phyloP scores from a whole-genome alignment of 345 rosid species.

The Eucalyptus curtisii region DNA sequence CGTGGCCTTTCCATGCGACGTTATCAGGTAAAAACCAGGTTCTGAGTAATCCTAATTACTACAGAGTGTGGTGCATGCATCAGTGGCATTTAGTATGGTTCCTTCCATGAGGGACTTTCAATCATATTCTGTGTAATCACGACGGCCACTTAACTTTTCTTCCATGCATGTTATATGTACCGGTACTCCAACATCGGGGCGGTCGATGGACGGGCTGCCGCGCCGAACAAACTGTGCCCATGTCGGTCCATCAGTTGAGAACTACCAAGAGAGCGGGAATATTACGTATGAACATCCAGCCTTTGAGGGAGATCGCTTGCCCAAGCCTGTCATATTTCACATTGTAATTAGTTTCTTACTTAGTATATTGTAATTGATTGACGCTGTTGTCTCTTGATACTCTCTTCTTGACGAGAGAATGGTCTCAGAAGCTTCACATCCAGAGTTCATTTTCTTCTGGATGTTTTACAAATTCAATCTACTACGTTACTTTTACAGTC shows the following conservation, averaged over 20 bases:
- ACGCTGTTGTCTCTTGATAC: neutral
- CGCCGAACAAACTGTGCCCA: neutral
- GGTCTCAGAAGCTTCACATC: neutral
- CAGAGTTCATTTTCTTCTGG: neutral
- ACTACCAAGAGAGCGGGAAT: neutral
- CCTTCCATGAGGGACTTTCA: neutral
- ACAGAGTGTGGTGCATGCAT: neutral
- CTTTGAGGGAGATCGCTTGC: neutral
- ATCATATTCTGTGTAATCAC: neutral
- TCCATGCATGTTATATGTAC: neutral
- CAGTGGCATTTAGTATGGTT: neutral
- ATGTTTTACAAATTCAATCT: neutral
- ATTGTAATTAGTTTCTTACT: neutral
- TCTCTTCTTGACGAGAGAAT: neutral
- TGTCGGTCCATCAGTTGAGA: neutral
- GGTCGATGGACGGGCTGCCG: neutral
- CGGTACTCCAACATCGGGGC: neutral
- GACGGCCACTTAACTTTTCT: neutral
- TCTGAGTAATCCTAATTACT: neutral
- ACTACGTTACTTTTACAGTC: neutral
- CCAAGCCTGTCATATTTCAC: neutral
- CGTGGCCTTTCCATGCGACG: neutral
- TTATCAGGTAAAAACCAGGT: neutral
- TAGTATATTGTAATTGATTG: neutral
- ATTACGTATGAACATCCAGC: neutral